Evolutionary conservation across 2,329 filamentous ascomycete species (phyloP).

Genomic region (Mariannaea elegans): DNA sequence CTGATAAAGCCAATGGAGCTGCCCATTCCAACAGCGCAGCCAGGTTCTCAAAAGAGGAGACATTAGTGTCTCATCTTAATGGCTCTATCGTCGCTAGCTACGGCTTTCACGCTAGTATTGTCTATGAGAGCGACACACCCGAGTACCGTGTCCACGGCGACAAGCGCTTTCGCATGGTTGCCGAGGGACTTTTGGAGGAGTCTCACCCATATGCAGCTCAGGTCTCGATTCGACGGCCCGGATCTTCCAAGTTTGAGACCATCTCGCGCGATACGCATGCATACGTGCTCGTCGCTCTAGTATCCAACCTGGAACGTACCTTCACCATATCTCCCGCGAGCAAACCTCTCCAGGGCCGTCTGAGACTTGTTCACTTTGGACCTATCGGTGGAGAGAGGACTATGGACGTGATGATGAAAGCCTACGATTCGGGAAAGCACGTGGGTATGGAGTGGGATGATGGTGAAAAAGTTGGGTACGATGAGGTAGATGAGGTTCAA

Average conservation of each 20-base stretch:
- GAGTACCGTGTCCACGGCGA: constrained; percentile 81
- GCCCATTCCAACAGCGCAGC: constrained; percentile 6
- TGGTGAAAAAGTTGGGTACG: constrained; percentile 74
- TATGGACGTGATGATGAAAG: constrained; percentile 79
- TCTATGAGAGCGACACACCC: constrained; percentile 89
- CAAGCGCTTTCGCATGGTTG: constrained; percentile 86
- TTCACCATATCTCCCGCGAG: constrained; percentile 84
- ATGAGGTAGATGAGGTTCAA: constrained; percentile 71
- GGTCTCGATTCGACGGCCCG: constrained; percentile 47
- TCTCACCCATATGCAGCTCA: constrained; percentile 60
- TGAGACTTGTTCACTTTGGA: constrained; percentile 81
- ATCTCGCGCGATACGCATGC: constrained; percentile 64
- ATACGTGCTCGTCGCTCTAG: constrained; percentile 80
- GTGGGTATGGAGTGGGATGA: constrained; percentile 59
- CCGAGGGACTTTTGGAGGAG: constrained; percentile 72
- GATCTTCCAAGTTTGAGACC: constrained; percentile 25
- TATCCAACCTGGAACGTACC: constrained; percentile 81
- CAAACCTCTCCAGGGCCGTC: constrained; percentile 72
- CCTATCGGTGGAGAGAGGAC: constrained; percentile 69
- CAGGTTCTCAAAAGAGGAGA: constrained; percentile 41
- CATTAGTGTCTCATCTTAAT: constrained; percentile 57
- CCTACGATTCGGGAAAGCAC: constrained; percentile 67
- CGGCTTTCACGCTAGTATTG: constrained; percentile 87
- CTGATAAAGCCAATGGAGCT: constrained; percentile 24
- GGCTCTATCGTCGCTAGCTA: constrained; percentile 90